Conservation (phyloP, 805 yeast genomes). For the Yamadazyma akitaensis region DNA sequence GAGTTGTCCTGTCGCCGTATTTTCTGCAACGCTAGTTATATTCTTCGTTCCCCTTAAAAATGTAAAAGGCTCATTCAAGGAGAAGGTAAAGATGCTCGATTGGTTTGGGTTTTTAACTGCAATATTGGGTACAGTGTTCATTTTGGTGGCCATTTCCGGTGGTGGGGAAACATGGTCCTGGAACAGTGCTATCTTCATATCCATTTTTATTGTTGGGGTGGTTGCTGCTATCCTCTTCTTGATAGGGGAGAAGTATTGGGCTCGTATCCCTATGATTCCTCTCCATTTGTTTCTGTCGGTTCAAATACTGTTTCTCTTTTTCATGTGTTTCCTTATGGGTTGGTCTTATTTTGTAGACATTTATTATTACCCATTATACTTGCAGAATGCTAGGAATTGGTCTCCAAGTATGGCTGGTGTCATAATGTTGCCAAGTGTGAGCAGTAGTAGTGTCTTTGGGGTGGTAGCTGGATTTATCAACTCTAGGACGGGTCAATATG, state of each 20-base stretch:
- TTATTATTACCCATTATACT: constrained; percentile 36
- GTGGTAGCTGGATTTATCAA: constrained; percentile 42
- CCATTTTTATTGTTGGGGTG: constrained; percentile 32
- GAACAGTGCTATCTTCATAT: constrained; percentile 41
- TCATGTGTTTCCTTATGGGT: constrained; percentile 46
- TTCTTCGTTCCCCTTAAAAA: constrained; percentile 15
- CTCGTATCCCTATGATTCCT: constrained; percentile 56
- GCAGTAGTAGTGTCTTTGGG: constrained; percentile 14
- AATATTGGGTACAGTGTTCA: constrained; percentile 45
- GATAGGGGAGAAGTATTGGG: constrained; percentile 45
- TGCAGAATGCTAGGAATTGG: constrained; percentile 31
- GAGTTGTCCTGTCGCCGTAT: constrained; percentile 9
- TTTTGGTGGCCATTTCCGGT: constrained; percentile 56
- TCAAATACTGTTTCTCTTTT: constrained; percentile 31
- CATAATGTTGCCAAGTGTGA: constrained; percentile 11
- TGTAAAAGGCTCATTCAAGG: constrained; percentile 26
- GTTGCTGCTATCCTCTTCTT: constrained; percentile 39
- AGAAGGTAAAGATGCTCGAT: constrained; percentile 47
- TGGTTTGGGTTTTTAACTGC: constrained; percentile 49
- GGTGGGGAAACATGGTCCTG: constrained; percentile 61
- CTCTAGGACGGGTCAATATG: constrained; percentile 41
- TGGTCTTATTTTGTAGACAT: constrained; percentile 45
- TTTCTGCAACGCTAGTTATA: constrained; percentile 7
- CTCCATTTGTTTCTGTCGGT: constrained; percentile 30
- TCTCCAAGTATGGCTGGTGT: constrained; percentile 11